These are phyloP conservation scores for Cyberlindnera meyerae DNA, from an alignment of 805 yeast species.

Conservation along the genomic window DNA sequence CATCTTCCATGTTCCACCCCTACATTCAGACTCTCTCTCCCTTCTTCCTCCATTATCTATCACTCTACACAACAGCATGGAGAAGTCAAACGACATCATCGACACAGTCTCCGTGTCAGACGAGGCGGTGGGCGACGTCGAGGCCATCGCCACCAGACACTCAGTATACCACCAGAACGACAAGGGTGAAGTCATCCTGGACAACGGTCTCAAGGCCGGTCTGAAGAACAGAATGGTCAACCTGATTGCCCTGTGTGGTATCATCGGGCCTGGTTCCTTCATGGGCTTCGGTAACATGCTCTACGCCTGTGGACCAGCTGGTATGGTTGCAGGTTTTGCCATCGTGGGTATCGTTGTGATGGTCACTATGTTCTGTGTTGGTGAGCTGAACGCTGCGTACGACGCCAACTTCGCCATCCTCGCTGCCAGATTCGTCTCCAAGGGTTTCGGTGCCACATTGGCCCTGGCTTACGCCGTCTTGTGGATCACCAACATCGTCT, in stretches of 20 bases:
- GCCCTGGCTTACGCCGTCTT: constrained; percentile 50
- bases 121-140: not conserved
- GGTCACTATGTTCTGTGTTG: constrained; percentile 50
- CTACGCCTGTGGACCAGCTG: constrained; percentile 47
- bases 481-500: constrained; percentile 52
- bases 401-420: constrained; percentile 51
- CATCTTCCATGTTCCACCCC: no score
- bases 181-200: constrained; percentile 26
- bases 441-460: constrained; percentile 53
- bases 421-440: constrained; percentile 47
- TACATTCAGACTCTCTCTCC: no score
- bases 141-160: not conserved
- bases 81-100: no score
- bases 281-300: constrained; percentile 52
- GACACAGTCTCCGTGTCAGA: no score
- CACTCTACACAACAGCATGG: no score
- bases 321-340: constrained; percentile 46
- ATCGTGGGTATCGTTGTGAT: constrained; percentile 49
- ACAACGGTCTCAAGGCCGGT: constrained; percentile 38
- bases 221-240: constrained; percentile 48
- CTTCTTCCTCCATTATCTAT: no score
- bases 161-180: constrained; percentile 18
- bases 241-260: constrained; percentile 50
- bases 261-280: constrained; percentile 56
- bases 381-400: constrained; percentile 49